Evolutionary conservation across 257 asterid species (phyloP).

Genomic region (Primulina tabacum): DNA sequence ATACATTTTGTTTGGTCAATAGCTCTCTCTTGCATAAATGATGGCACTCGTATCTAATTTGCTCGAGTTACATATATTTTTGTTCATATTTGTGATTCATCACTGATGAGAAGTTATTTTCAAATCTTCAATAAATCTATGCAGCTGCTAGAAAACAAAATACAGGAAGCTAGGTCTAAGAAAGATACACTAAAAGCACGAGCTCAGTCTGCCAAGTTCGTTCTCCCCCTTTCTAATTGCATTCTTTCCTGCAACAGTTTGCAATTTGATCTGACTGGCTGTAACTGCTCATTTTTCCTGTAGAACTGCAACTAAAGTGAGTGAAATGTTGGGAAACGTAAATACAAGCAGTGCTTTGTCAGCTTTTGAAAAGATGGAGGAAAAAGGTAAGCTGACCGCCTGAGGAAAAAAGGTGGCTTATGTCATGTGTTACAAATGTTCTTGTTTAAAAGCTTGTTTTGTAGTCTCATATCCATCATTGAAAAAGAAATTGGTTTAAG

Average conservation of each 20-base stretch:
- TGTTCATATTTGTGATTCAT: slow-evolving; percentile 12
- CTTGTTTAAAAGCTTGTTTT: background rate
- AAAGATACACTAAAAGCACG: slow-evolving; percentile 97
- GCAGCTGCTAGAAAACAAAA: slow-evolving; percentile 94
- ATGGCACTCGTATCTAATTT: slow-evolving; percentile 1
- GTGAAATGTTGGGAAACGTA: slow-evolving; percentile 94
- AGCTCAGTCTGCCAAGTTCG: slow-evolving; percentile 98
- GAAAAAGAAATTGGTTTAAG: background rate
- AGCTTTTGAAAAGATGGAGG: slow-evolving; percentile 99
- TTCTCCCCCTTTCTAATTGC: slow-evolving; percentile 25
- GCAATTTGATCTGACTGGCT: slow-evolving; percentile 17
- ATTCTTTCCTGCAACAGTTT: slow-evolving; percentile 15
- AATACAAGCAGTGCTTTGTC: slow-evolving; percentile 97
- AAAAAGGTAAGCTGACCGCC: slow-evolving; percentile 55
- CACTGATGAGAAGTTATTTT: background rate
- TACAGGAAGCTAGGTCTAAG: slow-evolving; percentile 94
- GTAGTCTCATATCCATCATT: too few species aligned
- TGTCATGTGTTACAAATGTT: background rate
- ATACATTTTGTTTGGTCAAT: slow-evolving; percentile 9
- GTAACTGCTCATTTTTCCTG: slow-evolving; percentile 27
- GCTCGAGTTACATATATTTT: slow-evolving; percentile 14
- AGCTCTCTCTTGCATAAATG: slow-evolving; percentile 10
- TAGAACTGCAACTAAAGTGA: slow-evolving; percentile 94
- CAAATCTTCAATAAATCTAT: slow-evolving; percentile 11
- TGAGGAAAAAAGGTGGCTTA: background rate